phyloP scores from a whole-genome alignment of 768 basidiomycete species.

The Lactarius sanguifluus region DNA sequence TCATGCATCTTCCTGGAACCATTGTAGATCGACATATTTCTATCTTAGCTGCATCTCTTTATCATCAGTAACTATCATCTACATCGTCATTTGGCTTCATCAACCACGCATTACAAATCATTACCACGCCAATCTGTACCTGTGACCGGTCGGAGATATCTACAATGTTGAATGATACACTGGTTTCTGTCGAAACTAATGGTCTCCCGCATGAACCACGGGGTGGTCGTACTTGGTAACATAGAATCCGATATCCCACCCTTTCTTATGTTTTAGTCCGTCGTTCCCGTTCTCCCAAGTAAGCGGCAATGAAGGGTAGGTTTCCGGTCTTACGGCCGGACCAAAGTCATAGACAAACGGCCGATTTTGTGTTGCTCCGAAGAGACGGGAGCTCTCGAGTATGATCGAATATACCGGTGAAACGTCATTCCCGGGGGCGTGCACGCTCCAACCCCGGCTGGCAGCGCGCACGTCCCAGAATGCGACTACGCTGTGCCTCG shows the following conservation, averaged over 20 bases:
- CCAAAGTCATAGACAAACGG: constrained; percentile 83
- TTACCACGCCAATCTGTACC: constrained; percentile 20
- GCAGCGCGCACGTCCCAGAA: constrained; percentile 79
- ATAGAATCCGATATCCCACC: constrained; percentile 47
- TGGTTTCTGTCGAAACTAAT: constrained; percentile 11
- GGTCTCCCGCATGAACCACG: constrained; percentile 8
- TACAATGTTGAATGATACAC: constrained; percentile 20
- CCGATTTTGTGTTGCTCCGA: constrained; percentile 73
- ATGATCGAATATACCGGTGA: constrained; percentile 76
- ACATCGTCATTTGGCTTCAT: constrained; percentile 23
- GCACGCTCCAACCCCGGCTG: constrained; percentile 67
- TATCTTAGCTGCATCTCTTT: constrained; percentile 29
- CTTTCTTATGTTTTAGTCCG: constrained; percentile 38
- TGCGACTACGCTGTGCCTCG: constrained; percentile 72
- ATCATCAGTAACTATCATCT: constrained; percentile 27
- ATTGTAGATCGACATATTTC: constrained; percentile 27
- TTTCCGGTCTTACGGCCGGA: constrained; percentile 52
- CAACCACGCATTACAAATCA: constrained; percentile 20
- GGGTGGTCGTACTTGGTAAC: constrained; percentile 49
- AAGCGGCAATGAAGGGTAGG: constrained; percentile 45
- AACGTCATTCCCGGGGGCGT: constrained; percentile 75
- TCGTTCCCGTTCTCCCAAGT: constrained; percentile 34
- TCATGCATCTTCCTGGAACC: constrained; percentile 26
- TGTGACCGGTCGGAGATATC: constrained; percentile 16
- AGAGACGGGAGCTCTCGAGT: constrained; percentile 76